These are phyloP conservation scores for Echium plantagineum DNA, from an alignment of 257 asterid genomes.

Conservation along the genomic window DNA sequence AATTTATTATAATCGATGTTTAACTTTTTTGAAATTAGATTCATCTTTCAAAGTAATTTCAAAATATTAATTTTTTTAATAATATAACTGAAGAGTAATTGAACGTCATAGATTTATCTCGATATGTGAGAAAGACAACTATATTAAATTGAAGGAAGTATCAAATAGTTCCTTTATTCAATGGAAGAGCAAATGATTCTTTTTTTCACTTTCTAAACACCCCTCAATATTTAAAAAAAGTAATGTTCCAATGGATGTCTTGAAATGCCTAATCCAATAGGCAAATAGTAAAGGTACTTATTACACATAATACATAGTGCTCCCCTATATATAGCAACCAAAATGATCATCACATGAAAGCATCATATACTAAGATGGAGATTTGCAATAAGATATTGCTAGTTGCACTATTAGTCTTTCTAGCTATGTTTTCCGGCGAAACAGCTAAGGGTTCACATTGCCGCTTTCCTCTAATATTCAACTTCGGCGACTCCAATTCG, in stretches of 20 bases:
- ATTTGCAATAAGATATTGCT: too few relatives aligned
- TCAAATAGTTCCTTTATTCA: too few relatives aligned
- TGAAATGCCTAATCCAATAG: background rate
- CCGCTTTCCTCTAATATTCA: conserved; percentile 41
- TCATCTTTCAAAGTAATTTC: too few relatives aligned
- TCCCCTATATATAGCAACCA: background rate
- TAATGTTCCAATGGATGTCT: background rate
- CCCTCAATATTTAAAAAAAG: background rate
- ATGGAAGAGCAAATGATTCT: too few relatives aligned
- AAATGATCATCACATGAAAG: background rate
- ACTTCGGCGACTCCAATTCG: conserved; percentile 54
- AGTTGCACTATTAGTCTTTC: background rate
- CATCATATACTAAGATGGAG: background rate
- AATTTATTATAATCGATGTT: too few relatives aligned
- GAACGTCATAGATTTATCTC: too few relatives aligned
- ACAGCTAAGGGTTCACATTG: conserved; percentile 20
- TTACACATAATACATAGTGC: background rate
- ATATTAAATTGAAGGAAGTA: too few relatives aligned
- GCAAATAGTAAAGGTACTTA: background rate
- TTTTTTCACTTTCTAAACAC: too few relatives aligned
- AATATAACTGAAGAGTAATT: too few relatives aligned
- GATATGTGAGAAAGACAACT: too few relatives aligned
- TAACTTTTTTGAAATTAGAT: too few relatives aligned
- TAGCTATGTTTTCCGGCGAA: background rate
- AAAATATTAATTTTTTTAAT: too few relatives aligned